Evolutionary conservation across 2,329 filamentous ascomycete species (phyloP), one percentile per base, ranked within the genome.

Genomic region (Emericellopsis atlantica): DNA sequence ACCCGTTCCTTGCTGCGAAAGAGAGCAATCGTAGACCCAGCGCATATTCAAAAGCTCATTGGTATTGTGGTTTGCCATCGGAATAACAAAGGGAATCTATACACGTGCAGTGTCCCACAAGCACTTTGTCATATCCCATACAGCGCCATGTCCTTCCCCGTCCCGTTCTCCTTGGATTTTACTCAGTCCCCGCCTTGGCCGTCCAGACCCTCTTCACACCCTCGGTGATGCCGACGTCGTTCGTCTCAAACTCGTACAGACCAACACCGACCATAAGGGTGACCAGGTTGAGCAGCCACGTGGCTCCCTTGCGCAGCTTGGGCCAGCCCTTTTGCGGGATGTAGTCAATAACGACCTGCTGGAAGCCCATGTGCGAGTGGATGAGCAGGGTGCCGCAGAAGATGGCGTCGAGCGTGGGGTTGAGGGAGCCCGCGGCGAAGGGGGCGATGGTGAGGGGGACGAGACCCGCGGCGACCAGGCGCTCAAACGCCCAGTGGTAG

Each of bases 401-500:
- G 50, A 89, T 65, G 46, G 89, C 88, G 61, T 98, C 92, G 55
- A 83, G 75, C 48, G 83, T 71, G 40, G 92, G 92, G 76, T 95
- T 94, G 50, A 96, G 73, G 32, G 86, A 86, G 56, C 89, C 89
- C 45, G 85, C 81, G 46, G 89, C 89, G 65, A 98, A 98, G 47
- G 92, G 92, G 32, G 88, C 82, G 50, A 96, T 72, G 47, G 83
- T 87, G 49, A 98, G 71, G 39, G 92, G 93, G 46, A 98, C 69
- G 46, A 98, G 77, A 42, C 79, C 83, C 43, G 77, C 81, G 43
- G 87, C 81, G 52, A 96, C 68, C 43, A 87, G 60, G 57, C 86
- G 88, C 73, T 98, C 92, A 56, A 95, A 95, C 45, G 84, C 85
- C 92, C 92, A 98, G 76, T 98, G 92, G 72, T 96, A 98, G 64